phyloP scores from a whole-genome alignment of 495 filamentous ascomycete species.

The Penicillium subrubescens region DNA sequence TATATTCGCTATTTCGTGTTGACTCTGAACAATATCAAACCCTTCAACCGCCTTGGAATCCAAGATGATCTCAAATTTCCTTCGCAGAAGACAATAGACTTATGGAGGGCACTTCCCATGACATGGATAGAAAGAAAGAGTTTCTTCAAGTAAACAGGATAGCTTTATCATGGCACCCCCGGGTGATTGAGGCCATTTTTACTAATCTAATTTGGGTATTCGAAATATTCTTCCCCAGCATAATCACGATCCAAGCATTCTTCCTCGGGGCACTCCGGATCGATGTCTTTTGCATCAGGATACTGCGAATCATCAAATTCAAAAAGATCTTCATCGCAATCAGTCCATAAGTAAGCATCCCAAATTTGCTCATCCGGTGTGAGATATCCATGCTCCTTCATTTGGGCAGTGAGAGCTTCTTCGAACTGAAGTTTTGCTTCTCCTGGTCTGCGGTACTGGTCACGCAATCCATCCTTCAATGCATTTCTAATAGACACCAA shows the following conservation, averaged over 20 bases:
- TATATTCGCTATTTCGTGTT: not conserved
- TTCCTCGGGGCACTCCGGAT: not conserved
- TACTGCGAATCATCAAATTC: not conserved
- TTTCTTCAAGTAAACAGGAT: no score
- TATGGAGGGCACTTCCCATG: not conserved
- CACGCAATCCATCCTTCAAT: not conserved
- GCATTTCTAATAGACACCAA: not conserved
- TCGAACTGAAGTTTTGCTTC: not conserved
- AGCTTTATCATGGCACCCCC: no score
- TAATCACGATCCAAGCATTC: not conserved
- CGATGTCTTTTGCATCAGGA: not conserved
- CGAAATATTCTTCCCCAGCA: not conserved
- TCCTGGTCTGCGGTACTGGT: not conserved
- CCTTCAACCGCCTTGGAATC: not conserved
- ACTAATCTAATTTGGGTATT: not conserved
- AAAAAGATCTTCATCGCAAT: not conserved
- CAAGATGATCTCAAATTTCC: not conserved
- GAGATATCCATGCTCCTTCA: slow-evolving; percentile 2
- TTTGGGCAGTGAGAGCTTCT: not conserved
- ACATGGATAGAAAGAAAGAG: not conserved
- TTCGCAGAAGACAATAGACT: not conserved
- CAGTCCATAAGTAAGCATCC: not conserved
- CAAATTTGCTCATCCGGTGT: not conserved
- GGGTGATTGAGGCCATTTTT: not conserved
- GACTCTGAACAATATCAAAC: not conserved